phyloP scores from a whole-genome alignment of 176 grass and related monocot genomes.

The Guadua angustifolia region DNA sequence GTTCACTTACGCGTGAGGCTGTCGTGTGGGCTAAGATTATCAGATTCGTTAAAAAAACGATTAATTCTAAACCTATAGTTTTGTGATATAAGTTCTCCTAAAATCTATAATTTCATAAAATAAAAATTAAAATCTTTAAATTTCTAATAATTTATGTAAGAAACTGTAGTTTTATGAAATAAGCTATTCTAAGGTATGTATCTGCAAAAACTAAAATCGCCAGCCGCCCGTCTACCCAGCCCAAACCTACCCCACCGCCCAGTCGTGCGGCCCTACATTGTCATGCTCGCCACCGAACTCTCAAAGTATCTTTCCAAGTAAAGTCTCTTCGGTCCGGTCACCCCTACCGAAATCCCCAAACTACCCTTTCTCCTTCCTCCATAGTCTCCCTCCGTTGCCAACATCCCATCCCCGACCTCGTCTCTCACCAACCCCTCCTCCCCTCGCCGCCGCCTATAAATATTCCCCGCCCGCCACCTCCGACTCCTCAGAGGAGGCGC shows the following conservation, averaged over 20 bases:
- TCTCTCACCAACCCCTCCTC: slow-evolving; percentile 43
- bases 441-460: slow-evolving; percentile 47
- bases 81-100: too few relatives aligned
- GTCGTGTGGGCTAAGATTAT: too few relatives aligned
- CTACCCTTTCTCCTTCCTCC: background rate
- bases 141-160: too few relatives aligned
- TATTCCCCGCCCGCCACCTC: slow-evolving; percentile 38
- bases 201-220: too few relatives aligned
- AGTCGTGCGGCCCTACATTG: background rate
- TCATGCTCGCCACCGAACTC: slow-evolving; percentile 24
- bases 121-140: too few relatives aligned
- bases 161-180: too few relatives aligned
- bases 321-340: background rate
- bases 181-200: too few relatives aligned
- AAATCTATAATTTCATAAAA: too few relatives aligned
- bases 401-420: slow-evolving; percentile 1
- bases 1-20: too few relatives aligned
- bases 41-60: too few relatives aligned
- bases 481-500: slow-evolving; percentile 45
- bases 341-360: background rate
- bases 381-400: slow-evolving; percentile 8
- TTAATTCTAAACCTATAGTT: too few relatives aligned
- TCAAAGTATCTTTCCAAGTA: background rate
- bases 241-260: background rate
- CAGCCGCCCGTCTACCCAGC: background rate